Evolutionary conservation across 176 grass and related monocot genomes (phyloP).

Genomic region (Musa beccarii): DNA sequence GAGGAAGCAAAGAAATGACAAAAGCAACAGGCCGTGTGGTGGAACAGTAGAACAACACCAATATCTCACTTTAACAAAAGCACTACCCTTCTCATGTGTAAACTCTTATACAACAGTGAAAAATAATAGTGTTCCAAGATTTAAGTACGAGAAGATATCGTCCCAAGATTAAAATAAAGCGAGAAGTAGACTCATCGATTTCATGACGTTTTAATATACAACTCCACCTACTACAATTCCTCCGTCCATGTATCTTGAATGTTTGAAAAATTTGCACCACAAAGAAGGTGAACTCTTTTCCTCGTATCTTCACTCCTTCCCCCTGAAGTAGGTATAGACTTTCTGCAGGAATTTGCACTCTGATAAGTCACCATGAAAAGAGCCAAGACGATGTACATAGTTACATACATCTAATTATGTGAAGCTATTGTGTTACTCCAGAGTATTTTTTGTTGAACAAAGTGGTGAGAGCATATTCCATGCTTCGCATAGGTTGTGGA

Average conservation of each 20-base stretch:
- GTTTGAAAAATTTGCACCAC: not conserved
- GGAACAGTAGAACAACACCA: too few species aligned
- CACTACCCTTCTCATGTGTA: not conserved
- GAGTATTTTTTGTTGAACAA: not conserved
- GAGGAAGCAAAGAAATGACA: too few species aligned
- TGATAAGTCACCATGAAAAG: not conserved
- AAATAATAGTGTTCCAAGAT: not conserved
- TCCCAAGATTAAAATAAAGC: not conserved
- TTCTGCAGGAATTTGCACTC: conserved; percentile 25
- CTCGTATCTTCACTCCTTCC: conserved; percentile 29
- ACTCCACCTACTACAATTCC: not conserved
- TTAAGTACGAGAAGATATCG: not conserved
- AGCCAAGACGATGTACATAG: not conserved
- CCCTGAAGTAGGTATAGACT: conserved; percentile 57
- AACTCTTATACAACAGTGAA: too few species aligned
- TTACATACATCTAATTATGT: too few species aligned
- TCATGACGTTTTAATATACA: not conserved
- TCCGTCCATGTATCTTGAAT: not conserved
- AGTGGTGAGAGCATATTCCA: not conserved
- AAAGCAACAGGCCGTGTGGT: too few species aligned
- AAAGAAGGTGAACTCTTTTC: not conserved
- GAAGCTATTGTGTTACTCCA: too few species aligned
- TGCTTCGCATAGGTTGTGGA: not conserved
- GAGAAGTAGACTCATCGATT: not conserved
- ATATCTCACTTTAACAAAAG: too few species aligned